phyloP scores from a whole-genome alignment of 164 flowering plant species.

The Kingdonia uniflora region DNA sequence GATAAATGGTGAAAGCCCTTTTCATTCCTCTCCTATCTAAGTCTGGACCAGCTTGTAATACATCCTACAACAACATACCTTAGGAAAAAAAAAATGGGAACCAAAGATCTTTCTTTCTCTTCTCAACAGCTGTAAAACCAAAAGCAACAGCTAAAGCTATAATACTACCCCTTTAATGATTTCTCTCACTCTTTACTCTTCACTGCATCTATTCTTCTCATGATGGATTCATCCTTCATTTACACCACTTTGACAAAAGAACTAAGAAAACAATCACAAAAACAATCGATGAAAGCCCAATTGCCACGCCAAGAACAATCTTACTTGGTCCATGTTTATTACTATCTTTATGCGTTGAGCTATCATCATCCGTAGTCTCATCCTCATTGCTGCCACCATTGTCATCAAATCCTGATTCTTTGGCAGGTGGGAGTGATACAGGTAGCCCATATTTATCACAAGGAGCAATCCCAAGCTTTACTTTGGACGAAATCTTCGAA shows the following conservation, averaged over 20 bases:
- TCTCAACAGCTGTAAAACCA: conserved; percentile 10
- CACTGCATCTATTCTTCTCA: conserved; percentile 10
- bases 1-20: no score
- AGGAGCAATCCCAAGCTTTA: conserved; percentile 86
- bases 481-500: conserved; percentile 35
- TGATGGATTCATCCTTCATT: conserved; percentile 19
- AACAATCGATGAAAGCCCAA: conserved; percentile 74
- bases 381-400: conserved; percentile 13
- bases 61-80: background rate
- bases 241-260: conserved; percentile 64
- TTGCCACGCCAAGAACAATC: conserved; percentile 87
- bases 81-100: conserved; percentile 5
- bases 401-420: conserved; percentile 18
- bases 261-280: conserved; percentile 77
- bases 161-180: conserved; percentile 16
- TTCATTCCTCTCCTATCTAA: no score
- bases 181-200: background rate
- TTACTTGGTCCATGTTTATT: conserved; percentile 68
- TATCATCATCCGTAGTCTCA: conserved; percentile 15
- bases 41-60: conserved; percentile 3
- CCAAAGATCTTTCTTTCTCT: conserved; percentile 9
- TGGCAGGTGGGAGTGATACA: conserved; percentile 53
- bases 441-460: conserved; percentile 89
- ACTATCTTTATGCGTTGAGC: conserved; percentile 12
- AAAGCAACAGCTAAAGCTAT: conserved; percentile 9